phyloP scores from a whole-genome alignment of 2,329 filamentous ascomycete species.

The Gaeumannomyces sp. region DNA sequence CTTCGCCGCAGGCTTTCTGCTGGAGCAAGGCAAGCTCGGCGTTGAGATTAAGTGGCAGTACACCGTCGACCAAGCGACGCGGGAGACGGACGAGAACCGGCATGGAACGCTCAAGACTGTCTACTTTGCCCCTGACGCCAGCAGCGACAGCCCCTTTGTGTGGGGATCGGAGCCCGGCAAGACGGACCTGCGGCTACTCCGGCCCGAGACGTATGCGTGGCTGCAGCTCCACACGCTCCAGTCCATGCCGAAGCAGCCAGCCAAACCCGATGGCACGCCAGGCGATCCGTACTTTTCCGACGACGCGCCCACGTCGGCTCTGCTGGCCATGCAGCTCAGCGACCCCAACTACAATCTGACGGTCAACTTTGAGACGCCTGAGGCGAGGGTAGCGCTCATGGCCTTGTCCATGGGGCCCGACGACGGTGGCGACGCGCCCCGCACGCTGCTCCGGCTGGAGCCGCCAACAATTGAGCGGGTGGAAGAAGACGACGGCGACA shows the following conservation, averaged over 20 bases:
- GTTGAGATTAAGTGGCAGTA: slow-evolving; percentile 20
- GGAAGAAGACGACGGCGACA: neutral
- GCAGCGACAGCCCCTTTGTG: neutral
- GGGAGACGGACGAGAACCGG: slow-evolving; percentile 9
- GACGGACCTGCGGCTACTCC: slow-evolving; percentile 12
- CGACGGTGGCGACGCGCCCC: neutral
- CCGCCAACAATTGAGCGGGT: neutral
- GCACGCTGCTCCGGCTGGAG: neutral
- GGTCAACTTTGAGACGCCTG: neutral
- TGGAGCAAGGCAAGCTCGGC: slow-evolving; percentile 15
- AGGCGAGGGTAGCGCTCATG: neutral
- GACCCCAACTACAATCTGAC: slow-evolving; percentile 17
- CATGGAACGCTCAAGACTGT: slow-evolving; percentile 10
- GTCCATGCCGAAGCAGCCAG: neutral
- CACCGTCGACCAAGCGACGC: slow-evolving; percentile 17
- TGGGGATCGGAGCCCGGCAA: neutral
- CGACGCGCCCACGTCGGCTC: slow-evolving; percentile 11
- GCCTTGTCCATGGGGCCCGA: neutral
- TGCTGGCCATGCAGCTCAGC: slow-evolving; percentile 20
- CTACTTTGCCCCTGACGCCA: neutral
- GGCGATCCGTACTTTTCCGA: slow-evolving; percentile 3
- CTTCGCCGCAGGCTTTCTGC: slow-evolving; percentile 20
- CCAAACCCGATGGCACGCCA: neutral
- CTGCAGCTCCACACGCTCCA: neutral
- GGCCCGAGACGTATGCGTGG: slow-evolving; percentile 1